Evolutionary conservation across 2,329 filamentous ascomycete genomes (phyloP), one percentile per base, ranked within the genome.

Genomic region (Colletotrichum filicis): DNA sequence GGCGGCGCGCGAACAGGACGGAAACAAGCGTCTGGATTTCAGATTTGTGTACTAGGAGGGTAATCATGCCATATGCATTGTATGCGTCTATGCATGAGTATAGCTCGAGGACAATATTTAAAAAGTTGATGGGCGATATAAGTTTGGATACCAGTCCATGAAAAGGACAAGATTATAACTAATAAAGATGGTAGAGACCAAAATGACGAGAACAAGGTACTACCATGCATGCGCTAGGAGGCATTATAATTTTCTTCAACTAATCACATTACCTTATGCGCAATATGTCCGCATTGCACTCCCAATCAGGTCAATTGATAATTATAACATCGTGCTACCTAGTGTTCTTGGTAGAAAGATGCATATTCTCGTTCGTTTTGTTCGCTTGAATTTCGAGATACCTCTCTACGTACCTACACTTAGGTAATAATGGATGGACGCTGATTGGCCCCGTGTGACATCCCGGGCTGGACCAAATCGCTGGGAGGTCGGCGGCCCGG

Each of bases 1-100:
- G n/a, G 81, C 76, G 26, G 86, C 82, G 0, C 87, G 85, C 0
- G 82, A 79, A 7, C 83, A 87, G 71, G 77, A 85, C 66, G 85
- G 85, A n/a, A 86, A 86, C 64, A 86, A 84, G 78, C 83, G 83
- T 82, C 79, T 74, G 49, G 70, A 74, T 49, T 74, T 74, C 42
- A 68, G 73, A 24, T 74, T 74, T 57, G 73, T 72, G 14, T 70
- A 73, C 16, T 74, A 58, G 26, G 22, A 11, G 22, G 3, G 5
- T 7, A n/a, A 1, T 8, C 7, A 49, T 8, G 16, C 42, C 6
- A n/a, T 8, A 19, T 1, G 19, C 6, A 6, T 14, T 42, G 37
- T 46, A 19, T 35, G 11, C 1, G 42, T 49, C 4, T 9, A n/a
- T n/a, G 37, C 12, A 42, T 19, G 37, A 42, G 37, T 42, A 19